A percentile compares a stretch with the other conserved stretches of the same genome.
These are phyloP conservation scores for Paxillus rubicundulus DNA, from an alignment of 768 basidiomycete species.

Conservation along the genomic window DNA sequence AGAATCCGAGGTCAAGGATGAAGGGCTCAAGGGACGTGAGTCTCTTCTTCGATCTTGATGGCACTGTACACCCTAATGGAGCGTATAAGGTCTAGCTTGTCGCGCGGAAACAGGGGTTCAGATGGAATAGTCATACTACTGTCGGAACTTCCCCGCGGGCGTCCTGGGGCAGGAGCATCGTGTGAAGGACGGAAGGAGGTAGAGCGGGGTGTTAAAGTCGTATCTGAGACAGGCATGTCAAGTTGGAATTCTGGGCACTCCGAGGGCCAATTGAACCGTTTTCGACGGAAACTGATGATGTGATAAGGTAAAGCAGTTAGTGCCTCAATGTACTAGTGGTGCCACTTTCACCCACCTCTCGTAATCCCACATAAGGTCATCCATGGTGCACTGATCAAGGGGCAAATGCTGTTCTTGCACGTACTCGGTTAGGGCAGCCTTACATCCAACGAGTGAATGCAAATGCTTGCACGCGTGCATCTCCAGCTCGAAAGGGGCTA, in stretches of 20 bases:
- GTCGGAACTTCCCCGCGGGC: constrained; percentile 5
- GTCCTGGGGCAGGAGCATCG: constrained; percentile 12
- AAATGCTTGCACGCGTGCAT: constrained; percentile 73
- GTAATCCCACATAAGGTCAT: constrained; percentile 35
- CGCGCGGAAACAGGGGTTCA: constrained; percentile 28
- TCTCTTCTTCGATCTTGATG: constrained; percentile 38
- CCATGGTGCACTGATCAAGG: constrained; percentile 22
- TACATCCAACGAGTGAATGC: constrained; percentile 61
- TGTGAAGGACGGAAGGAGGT: constrained; percentile 16
- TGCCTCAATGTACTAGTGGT: constrained; percentile 5
- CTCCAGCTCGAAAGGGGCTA: constrained; percentile 60
- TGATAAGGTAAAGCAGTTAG: constrained; percentile 2
- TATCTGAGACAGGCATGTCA: constrained; percentile 17
- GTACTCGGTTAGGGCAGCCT: constrained; percentile 53
- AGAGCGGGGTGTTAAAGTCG: constrained; percentile 20
- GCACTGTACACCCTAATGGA: constrained; percentile 53
- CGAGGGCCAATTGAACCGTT: constrained; percentile 67
- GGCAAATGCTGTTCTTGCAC: constrained; percentile 28
- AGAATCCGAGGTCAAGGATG: background rate
- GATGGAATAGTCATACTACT: constrained; percentile 16
- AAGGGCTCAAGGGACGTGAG: constrained; percentile 18
- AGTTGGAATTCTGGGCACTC: constrained; percentile 37
- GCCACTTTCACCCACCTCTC: constrained; percentile 28
- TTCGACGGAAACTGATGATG: constrained; percentile 61
- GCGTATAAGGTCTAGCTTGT: constrained; percentile 49